Conservation (phyloP, 805 yeast species). For the Metschnikowia kunwiensis region DNA sequence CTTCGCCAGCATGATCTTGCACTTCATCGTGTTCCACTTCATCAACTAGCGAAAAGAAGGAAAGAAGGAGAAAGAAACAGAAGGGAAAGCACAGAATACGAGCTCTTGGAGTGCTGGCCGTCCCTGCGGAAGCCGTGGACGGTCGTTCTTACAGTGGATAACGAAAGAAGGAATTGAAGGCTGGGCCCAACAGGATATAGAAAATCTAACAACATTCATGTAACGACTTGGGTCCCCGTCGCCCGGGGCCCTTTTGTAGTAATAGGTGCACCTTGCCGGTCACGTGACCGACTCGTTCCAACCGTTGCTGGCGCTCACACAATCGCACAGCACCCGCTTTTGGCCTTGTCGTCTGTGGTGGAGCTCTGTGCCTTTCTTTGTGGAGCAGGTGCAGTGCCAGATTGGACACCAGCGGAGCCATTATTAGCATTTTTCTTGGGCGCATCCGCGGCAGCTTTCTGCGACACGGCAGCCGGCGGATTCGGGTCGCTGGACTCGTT, state of each 20-base stretch:
- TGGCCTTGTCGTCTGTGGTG: too few species aligned
- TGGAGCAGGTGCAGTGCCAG: constrained; percentile 9
- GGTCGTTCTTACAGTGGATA: too few species aligned
- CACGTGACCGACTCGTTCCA: too few species aligned
- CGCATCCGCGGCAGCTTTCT: constrained; percentile 2
- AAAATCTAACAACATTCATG: constrained; percentile 6
- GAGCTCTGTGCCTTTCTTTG: constrained; percentile 13
- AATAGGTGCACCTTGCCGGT: too few species aligned
- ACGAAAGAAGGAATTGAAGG: constrained; percentile 9
- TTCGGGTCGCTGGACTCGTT: constrained; percentile 6
- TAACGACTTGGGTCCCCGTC: too few species aligned
- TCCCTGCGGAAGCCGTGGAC: too few species aligned
- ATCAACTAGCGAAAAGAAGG: constrained; percentile 71
- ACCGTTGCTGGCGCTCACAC: too few species aligned
- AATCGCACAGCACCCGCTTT: constrained; percentile 22
- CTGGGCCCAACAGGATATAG: constrained; percentile 5
- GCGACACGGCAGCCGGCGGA: constrained; percentile 6
- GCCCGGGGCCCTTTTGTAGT: too few species aligned
- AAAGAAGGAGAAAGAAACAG: too few species aligned
- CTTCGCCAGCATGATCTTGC: constrained; percentile 82
- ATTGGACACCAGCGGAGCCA: not conserved
- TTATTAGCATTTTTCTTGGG: constrained; percentile 1
- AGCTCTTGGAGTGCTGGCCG: too few species aligned
- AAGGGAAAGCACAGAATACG: too few species aligned
- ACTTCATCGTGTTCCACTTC: constrained; percentile 86